A percentile compares a stretch with the other conserved stretches of the same genome.
phyloP scores from a whole-genome alignment of 2,329 filamentous ascomycete genomes.

The Paecilomyces sp. region DNA sequence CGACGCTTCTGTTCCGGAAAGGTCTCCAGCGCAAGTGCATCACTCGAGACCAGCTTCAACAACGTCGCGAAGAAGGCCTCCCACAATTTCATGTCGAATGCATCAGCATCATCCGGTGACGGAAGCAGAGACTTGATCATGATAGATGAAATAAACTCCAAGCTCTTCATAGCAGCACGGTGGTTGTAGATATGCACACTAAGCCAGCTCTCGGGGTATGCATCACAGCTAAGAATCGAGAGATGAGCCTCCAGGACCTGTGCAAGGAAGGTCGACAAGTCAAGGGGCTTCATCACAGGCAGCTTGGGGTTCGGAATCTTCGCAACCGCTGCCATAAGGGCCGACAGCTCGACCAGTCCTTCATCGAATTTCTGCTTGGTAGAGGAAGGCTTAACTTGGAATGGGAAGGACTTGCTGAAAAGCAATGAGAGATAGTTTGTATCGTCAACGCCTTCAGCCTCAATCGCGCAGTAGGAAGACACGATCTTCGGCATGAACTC shows the following conservation, averaged over 20 bases:
- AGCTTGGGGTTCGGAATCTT: conserved; percentile 67
- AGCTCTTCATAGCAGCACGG: conserved; percentile 75
- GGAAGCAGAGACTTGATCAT: conserved; percentile 80
- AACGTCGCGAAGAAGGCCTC: conserved; percentile 86
- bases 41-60: conserved; percentile 80
- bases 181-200: conserved; percentile 91
- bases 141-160: conserved; percentile 74
- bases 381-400: conserved; percentile 64
- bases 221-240: conserved; percentile 81
- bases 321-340: conserved; percentile 74
- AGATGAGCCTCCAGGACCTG: conserved; percentile 78
- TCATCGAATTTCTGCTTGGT: conserved; percentile 68
- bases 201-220: conserved; percentile 84
- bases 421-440: conserved; percentile 68
- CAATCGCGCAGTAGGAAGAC: conserved; percentile 76
- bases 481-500: conserved; percentile 88
- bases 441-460: conserved; percentile 54
- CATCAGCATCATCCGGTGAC: conserved; percentile 81
- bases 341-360: conserved; percentile 78
- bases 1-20: conserved; percentile 95
- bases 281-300: conserved; percentile 68
- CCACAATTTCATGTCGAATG: conserved; percentile 91
- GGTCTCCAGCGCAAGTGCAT: conserved; percentile 82
- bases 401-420: conserved; percentile 86
- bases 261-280: conserved; percentile 67